Conservation (phyloP, 1,139 yeast genomes). For the Citeromyces siamensis region DNA sequence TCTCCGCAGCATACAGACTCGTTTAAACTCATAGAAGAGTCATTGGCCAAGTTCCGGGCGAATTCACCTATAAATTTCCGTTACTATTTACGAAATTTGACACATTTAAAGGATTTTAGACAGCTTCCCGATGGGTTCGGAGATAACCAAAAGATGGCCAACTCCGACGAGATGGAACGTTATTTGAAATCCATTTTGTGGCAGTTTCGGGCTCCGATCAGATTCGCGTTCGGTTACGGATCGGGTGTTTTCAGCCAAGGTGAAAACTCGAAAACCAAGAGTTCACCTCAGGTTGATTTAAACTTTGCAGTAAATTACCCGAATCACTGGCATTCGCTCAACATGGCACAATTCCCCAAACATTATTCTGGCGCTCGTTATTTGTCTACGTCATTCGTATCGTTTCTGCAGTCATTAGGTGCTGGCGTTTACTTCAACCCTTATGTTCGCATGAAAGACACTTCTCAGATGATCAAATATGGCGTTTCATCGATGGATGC, state of each 20-base stretch:
- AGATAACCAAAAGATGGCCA: constrained; percentile 40
- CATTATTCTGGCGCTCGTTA: constrained; percentile 66
- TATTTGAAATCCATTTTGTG: constrained; percentile 37
- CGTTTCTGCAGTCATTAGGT: constrained; percentile 58
- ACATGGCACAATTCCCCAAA: constrained; percentile 47
- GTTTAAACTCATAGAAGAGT: constrained; percentile 12
- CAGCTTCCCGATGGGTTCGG: constrained; percentile 43
- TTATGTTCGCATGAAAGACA: constrained; percentile 38
- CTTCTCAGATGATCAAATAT: constrained; percentile 51
- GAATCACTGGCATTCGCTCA: constrained; percentile 60
- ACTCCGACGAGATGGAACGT: constrained; percentile 30
- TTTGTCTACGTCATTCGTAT: constrained; percentile 49
- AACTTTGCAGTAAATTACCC: constrained; percentile 77
- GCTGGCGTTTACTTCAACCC: constrained; percentile 95
- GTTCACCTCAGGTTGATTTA: constrained; percentile 69
- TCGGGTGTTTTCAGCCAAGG: constrained; percentile 90
- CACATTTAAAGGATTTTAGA: constrained; percentile 24
- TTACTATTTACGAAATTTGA: constrained; percentile 20
- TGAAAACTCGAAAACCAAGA: constrained; percentile 22
- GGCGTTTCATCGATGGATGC: constrained; percentile 66
- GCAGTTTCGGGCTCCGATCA: constrained; percentile 56
- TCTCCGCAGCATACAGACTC: constrained; percentile 2
- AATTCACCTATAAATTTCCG: constrained; percentile 22
- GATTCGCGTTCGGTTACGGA: constrained; percentile 86
- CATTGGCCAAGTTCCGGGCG: constrained; percentile 13